Conservation (phyloP, 768 basidiomycete genomes). For the Chalciporus sphaerocephalus region DNA sequence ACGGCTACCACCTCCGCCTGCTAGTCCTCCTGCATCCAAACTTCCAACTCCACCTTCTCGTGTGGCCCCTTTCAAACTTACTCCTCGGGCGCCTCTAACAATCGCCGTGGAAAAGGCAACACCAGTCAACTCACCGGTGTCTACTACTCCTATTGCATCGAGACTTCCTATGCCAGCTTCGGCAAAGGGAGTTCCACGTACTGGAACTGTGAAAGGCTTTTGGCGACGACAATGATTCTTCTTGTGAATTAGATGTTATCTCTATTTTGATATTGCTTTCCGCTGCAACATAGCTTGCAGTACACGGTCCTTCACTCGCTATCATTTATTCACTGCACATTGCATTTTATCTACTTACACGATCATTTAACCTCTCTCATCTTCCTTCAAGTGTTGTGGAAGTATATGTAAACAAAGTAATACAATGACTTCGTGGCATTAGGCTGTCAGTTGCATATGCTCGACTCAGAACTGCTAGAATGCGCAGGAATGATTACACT, state of each 20-base stretch:
- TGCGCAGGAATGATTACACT: constrained; percentile 11
- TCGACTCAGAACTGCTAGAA: too few species aligned
- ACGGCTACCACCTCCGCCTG: constrained; percentile 2
- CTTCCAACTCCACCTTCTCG: constrained; percentile 20
- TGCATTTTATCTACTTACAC: not conserved
- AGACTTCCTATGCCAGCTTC: constrained; percentile 26
- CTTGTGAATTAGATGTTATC: not conserved
- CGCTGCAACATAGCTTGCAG: not conserved
- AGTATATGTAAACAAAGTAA: not conserved
- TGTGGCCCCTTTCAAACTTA: constrained; percentile 3
- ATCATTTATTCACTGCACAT: too few species aligned
- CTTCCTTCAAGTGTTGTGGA: not conserved
- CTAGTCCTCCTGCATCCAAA: constrained; percentile 13
- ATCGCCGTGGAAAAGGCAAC: constrained; percentile 5
- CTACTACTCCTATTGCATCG: constrained; percentile 6
- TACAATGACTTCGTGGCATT: not conserved
- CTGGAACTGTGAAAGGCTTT: constrained; percentile 29
- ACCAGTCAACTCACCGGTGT: not conserved
- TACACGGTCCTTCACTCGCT: too few species aligned
- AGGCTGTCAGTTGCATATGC: not conserved
- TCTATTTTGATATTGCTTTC: not conserved
- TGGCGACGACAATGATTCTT: constrained; percentile 25
- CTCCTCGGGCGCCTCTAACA: constrained; percentile 4
- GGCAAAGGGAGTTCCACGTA: constrained; percentile 15
- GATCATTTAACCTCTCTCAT: not conserved